Conservation (phyloP, 768 basidiomycete genomes). For the Xanthoconium purpureum region DNA sequence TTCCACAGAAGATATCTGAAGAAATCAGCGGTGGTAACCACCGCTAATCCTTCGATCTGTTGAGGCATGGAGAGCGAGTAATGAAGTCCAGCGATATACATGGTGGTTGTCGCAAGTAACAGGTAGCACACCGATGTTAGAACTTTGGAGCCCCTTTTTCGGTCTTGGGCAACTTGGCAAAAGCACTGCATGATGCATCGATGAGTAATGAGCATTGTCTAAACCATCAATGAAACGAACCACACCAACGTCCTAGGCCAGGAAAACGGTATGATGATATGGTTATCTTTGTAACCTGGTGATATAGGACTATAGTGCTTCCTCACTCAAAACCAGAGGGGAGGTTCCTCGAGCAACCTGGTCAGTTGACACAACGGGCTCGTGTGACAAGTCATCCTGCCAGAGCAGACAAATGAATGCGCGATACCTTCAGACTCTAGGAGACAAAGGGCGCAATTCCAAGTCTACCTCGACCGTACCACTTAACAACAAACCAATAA, state of each 20-base stretch:
- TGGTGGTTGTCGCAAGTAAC: constrained; percentile 18
- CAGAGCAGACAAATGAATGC: too few species aligned
- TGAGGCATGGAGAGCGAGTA: constrained; percentile 9
- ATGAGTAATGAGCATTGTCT: constrained; percentile 17
- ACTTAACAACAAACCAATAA: too few species aligned
- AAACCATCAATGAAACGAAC: not conserved
- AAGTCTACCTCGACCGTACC: too few species aligned
- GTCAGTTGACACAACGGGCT: too few species aligned
- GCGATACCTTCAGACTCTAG: too few species aligned
- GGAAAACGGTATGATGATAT: not conserved
- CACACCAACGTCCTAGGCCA: not conserved
- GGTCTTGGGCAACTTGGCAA: constrained; percentile 8
- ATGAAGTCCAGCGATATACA: constrained; percentile 30
- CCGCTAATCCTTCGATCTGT: constrained; percentile 23
- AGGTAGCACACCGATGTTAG: not conserved
- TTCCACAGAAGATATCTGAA: constrained; percentile 20
- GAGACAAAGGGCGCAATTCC: too few species aligned
- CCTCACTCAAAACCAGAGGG: too few species aligned
- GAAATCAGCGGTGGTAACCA: constrained; percentile 24
- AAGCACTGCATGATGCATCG: constrained; percentile 12
- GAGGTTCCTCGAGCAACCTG: too few species aligned
- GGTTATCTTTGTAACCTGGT: too few species aligned
- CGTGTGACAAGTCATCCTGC: too few species aligned
- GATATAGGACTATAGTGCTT: not conserved
- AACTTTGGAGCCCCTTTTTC: constrained; percentile 17